Evolutionary conservation across 73 alveolate genomes (phyloP).

Genomic region (Blepharisma japonicum): DNA sequence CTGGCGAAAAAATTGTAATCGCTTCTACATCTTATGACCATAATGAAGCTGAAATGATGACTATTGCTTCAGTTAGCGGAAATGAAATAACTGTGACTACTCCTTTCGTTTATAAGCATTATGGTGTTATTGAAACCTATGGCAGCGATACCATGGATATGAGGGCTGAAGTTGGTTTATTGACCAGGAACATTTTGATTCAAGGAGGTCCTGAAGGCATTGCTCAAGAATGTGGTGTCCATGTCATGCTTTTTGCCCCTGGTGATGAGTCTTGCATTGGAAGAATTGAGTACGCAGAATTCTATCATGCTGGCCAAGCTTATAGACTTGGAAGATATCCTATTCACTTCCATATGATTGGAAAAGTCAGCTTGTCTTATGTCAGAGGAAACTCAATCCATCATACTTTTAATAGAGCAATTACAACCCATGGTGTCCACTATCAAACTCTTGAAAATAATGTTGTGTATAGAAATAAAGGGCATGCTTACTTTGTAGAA

Average conservation of each 20-base stretch:
- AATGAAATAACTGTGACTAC: slow-evolving; percentile 35
- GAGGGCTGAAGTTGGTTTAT: slow-evolving; percentile 89
- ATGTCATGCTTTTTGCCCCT: slow-evolving; percentile 49
- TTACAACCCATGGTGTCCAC: slow-evolving; percentile 70
- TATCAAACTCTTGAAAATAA: slow-evolving; percentile 59
- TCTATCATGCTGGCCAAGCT: slow-evolving; percentile 76
- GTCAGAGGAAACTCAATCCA: slow-evolving; percentile 74
- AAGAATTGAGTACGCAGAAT: slow-evolving; percentile 64
- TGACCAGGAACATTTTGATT: slow-evolving; percentile 69
- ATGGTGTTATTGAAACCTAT: slow-evolving; percentile 3
- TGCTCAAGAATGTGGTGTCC: slow-evolving; percentile 64
- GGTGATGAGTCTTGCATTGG: slow-evolving; percentile 25
- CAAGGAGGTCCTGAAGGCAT: slow-evolving; percentile 70
- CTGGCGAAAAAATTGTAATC: slow-evolving; percentile 69
- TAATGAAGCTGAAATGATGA: slow-evolving; percentile 63
- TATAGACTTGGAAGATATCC: slow-evolving; percentile 80
- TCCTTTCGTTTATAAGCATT: slow-evolving; percentile 46
- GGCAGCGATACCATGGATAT: slow-evolving; percentile 41
- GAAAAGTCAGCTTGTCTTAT: slow-evolving; percentile 66
- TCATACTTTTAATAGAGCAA: slow-evolving; percentile 73
- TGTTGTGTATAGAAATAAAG: slow-evolving; percentile 70
- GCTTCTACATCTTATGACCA: slow-evolving; percentile 64
- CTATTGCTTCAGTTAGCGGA: slow-evolving; percentile 41
- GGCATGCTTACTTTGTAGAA: slow-evolving; percentile 81
- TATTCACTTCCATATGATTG: slow-evolving; percentile 74